Base-by-base conservation (phyloP, 805 yeast species). In the Ascoidea rubescens region DNA sequence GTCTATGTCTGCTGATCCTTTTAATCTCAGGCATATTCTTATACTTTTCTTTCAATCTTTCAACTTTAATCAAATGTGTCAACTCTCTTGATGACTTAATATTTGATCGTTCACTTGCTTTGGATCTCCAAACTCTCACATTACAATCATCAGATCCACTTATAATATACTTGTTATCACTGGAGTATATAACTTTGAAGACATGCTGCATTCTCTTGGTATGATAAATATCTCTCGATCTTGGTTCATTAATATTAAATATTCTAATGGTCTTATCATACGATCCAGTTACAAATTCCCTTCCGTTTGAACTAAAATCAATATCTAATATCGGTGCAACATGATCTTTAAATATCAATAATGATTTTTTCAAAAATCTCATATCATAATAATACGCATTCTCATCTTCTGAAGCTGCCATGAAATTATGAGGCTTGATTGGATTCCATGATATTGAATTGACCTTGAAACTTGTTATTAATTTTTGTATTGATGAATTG, bases 151-250 rank as follows among this genome's bases (percentile, higher is more conserved):
- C 99, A 1, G 96, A 87, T 17, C 97, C 99, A 54, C 88, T 79
- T 50, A 90, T 68, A 43, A 93, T 79, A 68, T 88, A 93, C 62
- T 83, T 80, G 52, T 95, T 77, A 67, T 93, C 99, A 79, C 88
- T 88, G 6, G 96, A 79, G 67, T 74, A 95, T 57, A 82, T 81
- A 46, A 84, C 87, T 53, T 85, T 77, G 67, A 89, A 87, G 8
- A 93, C 86, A 54, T 91, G 83, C 70, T 93, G 99, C 99, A 93
- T 93, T 64, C 99, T 79, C 71, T 88, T 89, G 12, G 99, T 93
- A 62, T 93, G 99, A 66, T 93, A 93, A 47, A 95, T 77, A 62
- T 93, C 99, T 56, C 97, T 75, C 5, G 96, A 86, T 67, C 91
- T 98, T 44, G 99, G 98, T 56, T 84, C 86, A 43, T 77, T 71